Percentiles rank a stretch among this genome's conserved stretches.
Evolutionary conservation across 2,329 filamentous ascomycete species (phyloP).

Genomic region (Trichoderma gracile): DNA sequence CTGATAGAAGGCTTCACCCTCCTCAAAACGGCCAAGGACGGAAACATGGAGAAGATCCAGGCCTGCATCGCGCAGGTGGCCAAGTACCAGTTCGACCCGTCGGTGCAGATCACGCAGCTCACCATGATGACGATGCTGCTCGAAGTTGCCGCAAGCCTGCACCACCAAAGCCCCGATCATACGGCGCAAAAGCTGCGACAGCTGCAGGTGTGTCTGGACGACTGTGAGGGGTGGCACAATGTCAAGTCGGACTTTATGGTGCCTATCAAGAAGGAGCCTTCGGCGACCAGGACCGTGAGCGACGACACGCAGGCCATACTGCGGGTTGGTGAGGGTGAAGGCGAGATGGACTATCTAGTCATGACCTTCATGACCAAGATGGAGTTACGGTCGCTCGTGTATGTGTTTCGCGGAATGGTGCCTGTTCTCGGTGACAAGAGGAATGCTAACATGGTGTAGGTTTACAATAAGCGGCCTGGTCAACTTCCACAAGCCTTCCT

Average conservation of each 20-base stretch:
- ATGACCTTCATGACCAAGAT: constrained; percentile 62
- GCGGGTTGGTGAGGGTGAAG: constrained; percentile 47
- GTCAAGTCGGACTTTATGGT: constrained; percentile 53
- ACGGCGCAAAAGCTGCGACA: constrained; percentile 60
- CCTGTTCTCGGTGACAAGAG: background rate
- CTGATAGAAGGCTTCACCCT: constrained; percentile 70
- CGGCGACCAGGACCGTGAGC: constrained; percentile 54
- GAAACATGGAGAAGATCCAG: constrained; percentile 69
- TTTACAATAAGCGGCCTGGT: constrained; percentile 58
- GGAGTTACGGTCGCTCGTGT: constrained; percentile 59
- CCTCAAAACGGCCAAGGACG: constrained; percentile 62
- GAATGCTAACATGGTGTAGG: constrained; percentile 38
- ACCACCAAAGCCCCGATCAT: constrained; percentile 59
- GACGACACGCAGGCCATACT: constrained; percentile 58
- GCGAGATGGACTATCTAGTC: constrained; percentile 56
- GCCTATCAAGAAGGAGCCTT: constrained; percentile 55
- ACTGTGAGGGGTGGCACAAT: constrained; percentile 52
- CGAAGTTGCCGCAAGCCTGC: constrained; percentile 69
- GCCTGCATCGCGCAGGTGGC: constrained; percentile 71
- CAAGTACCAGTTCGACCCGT: constrained; percentile 67
- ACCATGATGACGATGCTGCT: constrained; percentile 65
- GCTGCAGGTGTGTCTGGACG: constrained; percentile 64
- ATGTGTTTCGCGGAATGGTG: constrained; percentile 34
- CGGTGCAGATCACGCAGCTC: constrained; percentile 65
- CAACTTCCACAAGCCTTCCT: constrained; percentile 42